A percentile compares a stretch with the other conserved stretches of the same genome.
phyloP scores from a whole-genome alignment of 768 basidiomycete species.

The Coprinellus micaceus region DNA sequence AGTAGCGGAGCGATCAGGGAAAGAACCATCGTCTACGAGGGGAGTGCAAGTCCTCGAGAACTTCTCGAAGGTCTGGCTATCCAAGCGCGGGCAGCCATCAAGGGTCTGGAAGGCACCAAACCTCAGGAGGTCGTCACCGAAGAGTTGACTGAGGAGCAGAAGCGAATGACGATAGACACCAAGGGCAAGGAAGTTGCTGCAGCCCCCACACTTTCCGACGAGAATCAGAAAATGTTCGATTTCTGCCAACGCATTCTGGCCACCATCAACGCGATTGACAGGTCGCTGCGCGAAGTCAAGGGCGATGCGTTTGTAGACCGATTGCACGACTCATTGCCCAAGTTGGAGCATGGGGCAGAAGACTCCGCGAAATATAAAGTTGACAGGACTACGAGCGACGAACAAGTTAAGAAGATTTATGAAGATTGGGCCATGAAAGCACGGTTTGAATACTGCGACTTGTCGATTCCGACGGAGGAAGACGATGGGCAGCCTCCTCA shows the following conservation, averaged over 20 bases:
- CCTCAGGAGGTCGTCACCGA: slow-evolving; percentile 42
- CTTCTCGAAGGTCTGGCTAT: slow-evolving; percentile 88
- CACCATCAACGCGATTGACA: slow-evolving; percentile 83
- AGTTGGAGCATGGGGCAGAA: slow-evolving; percentile 45
- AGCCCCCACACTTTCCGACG: slow-evolving; percentile 50
- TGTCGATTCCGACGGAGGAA: slow-evolving; percentile 46
- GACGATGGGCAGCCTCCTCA: slow-evolving; percentile 57
- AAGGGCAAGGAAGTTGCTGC: slow-evolving; percentile 68
- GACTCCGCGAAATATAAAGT: slow-evolving; percentile 31
- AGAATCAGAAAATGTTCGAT: slow-evolving; percentile 69
- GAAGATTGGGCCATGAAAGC: slow-evolving; percentile 78
- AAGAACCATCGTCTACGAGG: slow-evolving; percentile 84
- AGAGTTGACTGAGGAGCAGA: slow-evolving; percentile 86
- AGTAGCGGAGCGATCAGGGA: slow-evolving; percentile 61
- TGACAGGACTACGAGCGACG: slow-evolving; percentile 60
- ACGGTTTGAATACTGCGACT: slow-evolving; percentile 91
- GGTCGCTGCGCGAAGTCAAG: slow-evolving; percentile 84
- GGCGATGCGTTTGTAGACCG: slow-evolving; percentile 82
- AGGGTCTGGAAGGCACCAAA: slow-evolving; percentile 72
- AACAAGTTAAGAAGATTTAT: slow-evolving; percentile 66
- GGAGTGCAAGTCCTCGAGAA: slow-evolving; percentile 86
- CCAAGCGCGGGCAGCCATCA: slow-evolving; percentile 89
- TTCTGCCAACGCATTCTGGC: slow-evolving; percentile 86
- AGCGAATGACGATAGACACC: slow-evolving; percentile 69
- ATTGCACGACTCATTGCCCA: slow-evolving; percentile 72